Base-by-base conservation (phyloP, 2,329 filamentous ascomycete species). In the Clarireedia monteithiana region DNA sequence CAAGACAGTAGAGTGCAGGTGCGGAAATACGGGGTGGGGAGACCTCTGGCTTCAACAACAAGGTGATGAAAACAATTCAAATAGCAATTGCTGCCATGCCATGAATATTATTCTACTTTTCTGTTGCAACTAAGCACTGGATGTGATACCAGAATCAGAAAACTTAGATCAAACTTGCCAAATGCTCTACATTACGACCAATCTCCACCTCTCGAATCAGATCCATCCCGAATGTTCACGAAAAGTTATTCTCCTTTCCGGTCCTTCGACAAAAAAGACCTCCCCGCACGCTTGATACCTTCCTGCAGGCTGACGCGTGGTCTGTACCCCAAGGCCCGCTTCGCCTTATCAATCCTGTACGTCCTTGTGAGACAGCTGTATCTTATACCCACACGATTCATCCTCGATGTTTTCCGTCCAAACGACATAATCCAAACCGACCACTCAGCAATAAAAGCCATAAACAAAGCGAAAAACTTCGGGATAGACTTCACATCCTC, bases 381-480 rank as follows among this genome's bases (percentile, higher is more conserved):
- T n/a, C 6, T 9, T 15, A 44, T n/a, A 24, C 24, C 14, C 17
- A 44, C 45, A 2, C 36, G 0, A 42, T 49, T 14, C 38, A 54
- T 26, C 34, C 52, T 54, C 36, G 36, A 54, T 15, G 10, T 39
- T 2, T 49, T 30, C 15, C 34, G 1, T 4, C 61, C 60, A 40
- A 59, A 49, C 12, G 51, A 57, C 5, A 54, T 7, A 2, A 57
- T 48, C 56, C 58, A 63, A 40, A 59, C 56, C 14, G 55, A 14
- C 57, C 61, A 63, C 53, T 62, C 58, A 17, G 45, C 49, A 15
- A 63, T 14, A n/a, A 57, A 5, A 6, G 59, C 58, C 27, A 62
- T 55, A 1, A 26, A 2, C 20, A 59, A 42, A 4, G 44, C 57
- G 2, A 60, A 3, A 20, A 42, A 51, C 30, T n/a, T 48, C 17